Evolutionary conservation across 2,329 filamentous ascomycete genomes (phyloP).

Genomic region (Diaporthe aspalathi): DNA sequence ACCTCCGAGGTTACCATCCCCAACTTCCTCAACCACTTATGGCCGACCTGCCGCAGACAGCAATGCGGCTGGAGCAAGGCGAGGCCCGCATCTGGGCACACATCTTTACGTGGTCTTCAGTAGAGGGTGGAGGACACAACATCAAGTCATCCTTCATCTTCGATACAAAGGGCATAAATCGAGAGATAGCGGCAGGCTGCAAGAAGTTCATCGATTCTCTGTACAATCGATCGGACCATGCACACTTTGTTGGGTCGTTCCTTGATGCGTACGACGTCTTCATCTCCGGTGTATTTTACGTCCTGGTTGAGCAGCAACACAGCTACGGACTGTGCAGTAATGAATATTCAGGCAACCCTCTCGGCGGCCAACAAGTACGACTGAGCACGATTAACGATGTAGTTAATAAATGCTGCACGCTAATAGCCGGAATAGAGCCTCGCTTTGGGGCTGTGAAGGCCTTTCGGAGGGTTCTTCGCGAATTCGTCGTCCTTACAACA

Average conservation of each 20-base stretch:
- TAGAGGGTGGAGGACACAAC: too few relatives aligned
- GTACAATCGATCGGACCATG: neutral
- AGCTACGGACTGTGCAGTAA: too few relatives aligned
- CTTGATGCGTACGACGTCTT: constrained; percentile 5
- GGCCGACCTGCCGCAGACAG: neutral
- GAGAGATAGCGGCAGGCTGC: neutral
- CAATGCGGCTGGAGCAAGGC: neutral
- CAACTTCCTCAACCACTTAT: neutral
- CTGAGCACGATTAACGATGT: neutral
- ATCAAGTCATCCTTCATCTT: neutral
- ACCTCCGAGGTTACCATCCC: neutral
- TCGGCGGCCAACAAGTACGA: neutral
- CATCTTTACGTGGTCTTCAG: neutral
- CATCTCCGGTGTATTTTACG: neutral
- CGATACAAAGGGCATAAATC: neutral
- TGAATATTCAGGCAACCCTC: neutral
- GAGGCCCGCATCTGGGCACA: neutral
- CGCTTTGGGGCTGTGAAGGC: constrained; percentile 6
- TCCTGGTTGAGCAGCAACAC: neutral
- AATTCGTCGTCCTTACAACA: neutral
- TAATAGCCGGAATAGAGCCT: neutral
- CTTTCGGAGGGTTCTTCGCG: neutral
- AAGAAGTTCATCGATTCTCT: neutral
- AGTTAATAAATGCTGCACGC: constrained; percentile 1
- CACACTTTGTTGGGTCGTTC: neutral